Conservation (phyloP, 768 basidiomycete genomes). For the Auricularia heimuer region DNA sequence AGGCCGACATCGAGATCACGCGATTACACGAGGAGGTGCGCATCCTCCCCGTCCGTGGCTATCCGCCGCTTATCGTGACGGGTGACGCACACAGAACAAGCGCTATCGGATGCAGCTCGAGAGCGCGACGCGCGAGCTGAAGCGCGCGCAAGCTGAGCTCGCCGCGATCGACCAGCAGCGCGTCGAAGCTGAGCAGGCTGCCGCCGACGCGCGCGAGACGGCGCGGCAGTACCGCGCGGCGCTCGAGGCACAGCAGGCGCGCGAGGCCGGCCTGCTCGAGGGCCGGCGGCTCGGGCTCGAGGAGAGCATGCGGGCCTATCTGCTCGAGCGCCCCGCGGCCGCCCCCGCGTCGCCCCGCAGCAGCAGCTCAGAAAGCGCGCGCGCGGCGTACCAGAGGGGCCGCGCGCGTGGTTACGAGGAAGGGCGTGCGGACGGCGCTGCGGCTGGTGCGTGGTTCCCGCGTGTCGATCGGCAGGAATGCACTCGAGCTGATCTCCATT, state of each 20-base stretch:
- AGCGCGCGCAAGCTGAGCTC: constrained; percentile 20
- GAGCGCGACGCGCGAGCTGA: constrained; percentile 34
- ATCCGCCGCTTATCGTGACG: not conserved
- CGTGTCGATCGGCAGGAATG: not conserved
- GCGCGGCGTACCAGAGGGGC: constrained; percentile 12
- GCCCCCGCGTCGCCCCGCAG: constrained; percentile 25
- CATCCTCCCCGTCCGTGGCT: not conserved
- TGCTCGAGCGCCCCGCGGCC: constrained; percentile 1
- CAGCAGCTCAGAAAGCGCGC: not conserved
- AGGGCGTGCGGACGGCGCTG: constrained; percentile 36
- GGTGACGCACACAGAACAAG: constrained; percentile 16
- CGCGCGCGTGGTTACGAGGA: constrained; percentile 21
- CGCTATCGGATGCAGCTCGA: constrained; percentile 39
- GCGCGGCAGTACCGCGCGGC: constrained; percentile 34
- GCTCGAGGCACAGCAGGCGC: constrained; percentile 35
- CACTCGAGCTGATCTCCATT: not conserved
- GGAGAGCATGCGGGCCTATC: constrained; percentile 19
- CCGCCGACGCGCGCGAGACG: constrained; percentile 33
- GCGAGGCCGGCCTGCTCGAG: constrained; percentile 34
- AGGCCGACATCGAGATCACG: constrained; percentile 29
- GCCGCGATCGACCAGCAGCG: constrained; percentile 27
- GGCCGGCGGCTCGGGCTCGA: constrained; percentile 30
- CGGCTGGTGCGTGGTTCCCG: constrained; percentile 17
- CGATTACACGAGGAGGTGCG: constrained; percentile 30
- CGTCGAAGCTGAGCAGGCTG: constrained; percentile 34